phyloP scores from a whole-genome alignment of 1,284 basidiomycete species.

The Somion occarium region DNA sequence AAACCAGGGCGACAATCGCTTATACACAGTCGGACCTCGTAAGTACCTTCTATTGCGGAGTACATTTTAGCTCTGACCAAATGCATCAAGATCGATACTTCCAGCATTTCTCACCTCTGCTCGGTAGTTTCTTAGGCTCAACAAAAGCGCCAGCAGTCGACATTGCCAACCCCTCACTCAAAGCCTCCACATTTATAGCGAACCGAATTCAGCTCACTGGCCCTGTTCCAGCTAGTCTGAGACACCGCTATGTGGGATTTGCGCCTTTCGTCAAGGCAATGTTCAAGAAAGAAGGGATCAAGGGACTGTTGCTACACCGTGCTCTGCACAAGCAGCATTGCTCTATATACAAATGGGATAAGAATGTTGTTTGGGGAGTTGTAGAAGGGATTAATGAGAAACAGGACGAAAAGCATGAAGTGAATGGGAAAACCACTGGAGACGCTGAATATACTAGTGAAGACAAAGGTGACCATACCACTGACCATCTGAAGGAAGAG shows the following conservation, averaged over 20 bases:
- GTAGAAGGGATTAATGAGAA: constrained; percentile 14
- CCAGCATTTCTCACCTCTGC: constrained; percentile 30
- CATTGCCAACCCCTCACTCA: constrained; percentile 10
- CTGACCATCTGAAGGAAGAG: too few species aligned
- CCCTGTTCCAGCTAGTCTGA: constrained; percentile 38
- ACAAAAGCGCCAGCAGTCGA: constrained; percentile 10
- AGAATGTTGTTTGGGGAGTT: constrained; percentile 34
- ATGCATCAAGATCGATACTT: constrained; percentile 23
- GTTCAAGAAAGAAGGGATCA: constrained; percentile 34
- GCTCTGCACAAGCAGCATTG: constrained; percentile 40
- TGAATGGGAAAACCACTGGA: constrained; percentile 2
- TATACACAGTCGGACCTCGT: constrained; percentile 37
- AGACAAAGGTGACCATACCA: not conserved
- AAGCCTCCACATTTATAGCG: constrained; percentile 36
- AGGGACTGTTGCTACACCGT: constrained; percentile 35
- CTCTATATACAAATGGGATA: constrained; percentile 38
- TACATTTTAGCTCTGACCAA: not conserved
- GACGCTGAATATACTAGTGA: constrained; percentile 3
- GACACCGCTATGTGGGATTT: constrained; percentile 44
- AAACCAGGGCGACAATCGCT: constrained; percentile 26
- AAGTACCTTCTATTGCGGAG: constrained; percentile 17
- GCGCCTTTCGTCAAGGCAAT: constrained; percentile 38
- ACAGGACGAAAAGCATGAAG: constrained; percentile 3
- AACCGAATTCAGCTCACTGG: constrained; percentile 42
- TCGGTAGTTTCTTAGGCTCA: constrained; percentile 22